Evolutionary conservation across 2,329 filamentous ascomycete species (phyloP).

Genomic region (Paraconiothyrium sp.): DNA sequence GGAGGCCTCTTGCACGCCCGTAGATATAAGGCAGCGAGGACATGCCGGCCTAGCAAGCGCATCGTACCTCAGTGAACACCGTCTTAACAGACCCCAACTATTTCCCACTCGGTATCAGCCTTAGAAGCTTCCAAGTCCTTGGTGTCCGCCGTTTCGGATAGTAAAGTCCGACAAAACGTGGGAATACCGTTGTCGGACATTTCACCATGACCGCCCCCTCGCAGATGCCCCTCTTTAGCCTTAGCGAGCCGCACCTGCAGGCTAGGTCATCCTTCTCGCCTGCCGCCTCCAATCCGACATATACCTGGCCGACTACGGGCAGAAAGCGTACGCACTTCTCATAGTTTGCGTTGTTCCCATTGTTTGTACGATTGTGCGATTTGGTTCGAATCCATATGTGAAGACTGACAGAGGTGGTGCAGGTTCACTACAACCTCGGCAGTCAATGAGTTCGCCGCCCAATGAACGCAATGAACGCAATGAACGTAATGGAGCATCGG

Average conservation of each 20-base stretch:
- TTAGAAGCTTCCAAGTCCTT: slow-evolving; percentile 1
- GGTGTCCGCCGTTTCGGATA: neutral
- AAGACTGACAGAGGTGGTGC: slow-evolving; percentile 17
- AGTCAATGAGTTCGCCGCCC: slow-evolving; percentile 16
- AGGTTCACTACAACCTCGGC: slow-evolving; percentile 21
- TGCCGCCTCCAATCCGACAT: slow-evolving; percentile 31
- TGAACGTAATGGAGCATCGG: slow-evolving; percentile 12
- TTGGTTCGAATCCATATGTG: slow-evolving; percentile 11
- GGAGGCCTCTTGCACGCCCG: slow-evolving; percentile 12
- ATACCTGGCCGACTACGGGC: slow-evolving; percentile 35
- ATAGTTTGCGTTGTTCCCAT: slow-evolving; percentile 11
- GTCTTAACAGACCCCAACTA: neutral
- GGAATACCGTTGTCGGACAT: slow-evolving; percentile 3
- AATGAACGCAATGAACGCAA: slow-evolving; percentile 22
- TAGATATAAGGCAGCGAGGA: slow-evolving; percentile 9
- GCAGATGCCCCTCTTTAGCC: slow-evolving; percentile 36
- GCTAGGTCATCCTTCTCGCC: slow-evolving; percentile 28
- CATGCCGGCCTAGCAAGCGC: neutral
- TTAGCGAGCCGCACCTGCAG: slow-evolving; percentile 28
- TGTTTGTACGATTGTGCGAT: neutral
- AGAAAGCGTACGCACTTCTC: slow-evolving; percentile 35
- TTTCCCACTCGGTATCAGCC: neutral
- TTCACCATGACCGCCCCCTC: slow-evolving; percentile 35
- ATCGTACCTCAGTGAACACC: neutral
- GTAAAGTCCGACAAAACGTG: slow-evolving; percentile 2